A percentile compares a stretch with the other conserved stretches of the same genome.
Conservation (phyloP, 225 moss, liverwort and hornwort species). For the Physcomitrium patens region DNA sequence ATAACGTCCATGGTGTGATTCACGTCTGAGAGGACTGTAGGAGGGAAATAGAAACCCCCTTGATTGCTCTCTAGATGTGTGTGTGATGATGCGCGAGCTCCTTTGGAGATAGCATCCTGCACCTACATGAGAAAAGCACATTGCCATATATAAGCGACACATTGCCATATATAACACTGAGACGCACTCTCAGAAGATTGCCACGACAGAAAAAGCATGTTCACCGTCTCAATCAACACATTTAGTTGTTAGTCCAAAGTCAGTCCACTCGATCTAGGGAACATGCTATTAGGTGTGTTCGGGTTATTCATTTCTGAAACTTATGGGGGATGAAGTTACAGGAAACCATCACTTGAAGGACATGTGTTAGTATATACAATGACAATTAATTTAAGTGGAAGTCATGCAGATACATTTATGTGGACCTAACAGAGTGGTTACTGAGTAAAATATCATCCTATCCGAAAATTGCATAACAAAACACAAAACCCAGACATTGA, state of each 20-base stretch:
- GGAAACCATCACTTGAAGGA: no score
- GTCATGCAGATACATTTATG: background rate
- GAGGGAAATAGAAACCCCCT: constrained; percentile 89
- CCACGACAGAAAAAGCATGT: background rate
- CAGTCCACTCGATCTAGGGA: background rate
- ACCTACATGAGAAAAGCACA: constrained; percentile 46
- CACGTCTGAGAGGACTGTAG: constrained; percentile 84
- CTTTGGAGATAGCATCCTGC: constrained; percentile 84
- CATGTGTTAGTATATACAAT: background rate
- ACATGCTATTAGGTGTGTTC: background rate
- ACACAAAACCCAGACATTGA: background rate
- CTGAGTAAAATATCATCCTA: background rate
- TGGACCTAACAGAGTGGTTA: background rate
- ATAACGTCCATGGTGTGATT: constrained; percentile 91
- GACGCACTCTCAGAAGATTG: background rate
- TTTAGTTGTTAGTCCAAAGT: background rate
- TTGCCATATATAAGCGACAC: background rate
- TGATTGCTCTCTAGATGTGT: constrained; percentile 49
- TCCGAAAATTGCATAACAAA: background rate
- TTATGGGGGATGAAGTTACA: background rate
- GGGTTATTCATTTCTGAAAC: background rate
- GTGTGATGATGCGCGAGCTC: constrained; percentile 67
- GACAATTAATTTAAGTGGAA: background rate
- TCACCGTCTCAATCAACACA: background rate
- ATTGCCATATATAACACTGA: background rate